phyloP scores from a whole-genome alignment of 148 eudicot genomes.

The Fallopia convolvulus region DNA sequence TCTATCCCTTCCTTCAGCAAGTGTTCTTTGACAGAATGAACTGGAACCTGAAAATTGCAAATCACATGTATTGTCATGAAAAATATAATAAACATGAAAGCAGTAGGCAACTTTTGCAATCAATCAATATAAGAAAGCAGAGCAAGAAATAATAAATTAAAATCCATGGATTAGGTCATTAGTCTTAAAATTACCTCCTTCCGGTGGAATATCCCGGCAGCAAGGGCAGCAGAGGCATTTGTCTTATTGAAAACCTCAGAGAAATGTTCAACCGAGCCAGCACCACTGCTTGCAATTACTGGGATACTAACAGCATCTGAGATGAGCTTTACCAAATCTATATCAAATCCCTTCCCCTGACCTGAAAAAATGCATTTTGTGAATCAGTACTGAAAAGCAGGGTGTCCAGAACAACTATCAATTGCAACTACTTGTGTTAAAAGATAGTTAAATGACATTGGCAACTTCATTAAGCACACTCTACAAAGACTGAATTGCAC shows the following conservation, averaged over 20 bases:
- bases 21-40: conserved; percentile 66
- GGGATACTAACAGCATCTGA: conserved; percentile 90
- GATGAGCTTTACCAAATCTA: conserved; percentile 66
- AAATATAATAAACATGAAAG: too few relatives aligned
- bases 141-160: neutral
- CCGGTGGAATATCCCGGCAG: conserved; percentile 94
- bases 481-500: neutral
- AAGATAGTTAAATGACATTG: neutral
- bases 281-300: conserved; percentile 97
- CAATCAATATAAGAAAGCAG: neutral
- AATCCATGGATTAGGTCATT: neutral
- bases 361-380: conserved; percentile 32
- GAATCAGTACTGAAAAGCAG: neutral
- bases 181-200: conserved; percentile 51
- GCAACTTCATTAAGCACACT: neutral
- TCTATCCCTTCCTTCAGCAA: conserved; percentile 57
- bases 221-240: conserved; percentile 96
- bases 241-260: conserved; percentile 86
- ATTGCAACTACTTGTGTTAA: neutral
- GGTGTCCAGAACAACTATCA: neutral
- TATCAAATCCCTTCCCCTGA: conserved; percentile 93
- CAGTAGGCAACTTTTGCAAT: neutral
- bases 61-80: neutral
- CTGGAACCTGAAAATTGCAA: conserved; percentile 41
- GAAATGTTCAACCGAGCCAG: conserved; percentile 78